Evolutionary conservation across 768 basidiomycete species (phyloP).

Genomic region (Suillus sp.): DNA sequence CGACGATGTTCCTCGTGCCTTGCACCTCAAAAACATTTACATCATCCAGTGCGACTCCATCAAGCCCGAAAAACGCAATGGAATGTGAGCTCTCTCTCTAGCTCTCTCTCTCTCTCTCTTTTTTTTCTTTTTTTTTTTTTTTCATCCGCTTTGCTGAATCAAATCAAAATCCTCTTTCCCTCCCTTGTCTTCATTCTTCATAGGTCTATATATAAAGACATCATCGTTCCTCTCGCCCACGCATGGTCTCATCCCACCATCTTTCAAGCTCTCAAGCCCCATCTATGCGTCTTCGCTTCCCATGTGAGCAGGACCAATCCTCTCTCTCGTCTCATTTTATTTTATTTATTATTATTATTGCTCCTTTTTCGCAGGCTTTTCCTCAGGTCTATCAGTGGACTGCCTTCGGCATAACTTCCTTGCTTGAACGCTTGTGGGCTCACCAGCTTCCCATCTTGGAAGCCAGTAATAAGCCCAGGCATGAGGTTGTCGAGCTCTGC

Average conservation of each 20-base stretch:
- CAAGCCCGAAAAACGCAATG: not conserved
- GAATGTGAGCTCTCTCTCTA: not conserved
- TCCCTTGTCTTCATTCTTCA: not conserved
- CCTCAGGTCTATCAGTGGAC: constrained; percentile 7
- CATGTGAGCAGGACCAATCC: no score
- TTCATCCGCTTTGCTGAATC: no score
- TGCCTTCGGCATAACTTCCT: not conserved
- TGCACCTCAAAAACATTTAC: not conserved
- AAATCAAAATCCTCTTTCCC: no score
- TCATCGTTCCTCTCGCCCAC: not conserved
- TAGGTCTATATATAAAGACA: not conserved
- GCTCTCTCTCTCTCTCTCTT: no score
- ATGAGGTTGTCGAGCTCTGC: not conserved
- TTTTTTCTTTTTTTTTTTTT: no score
- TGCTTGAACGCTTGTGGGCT: not conserved
- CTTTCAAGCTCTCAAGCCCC: not conserved
- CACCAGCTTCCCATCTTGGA: not conserved
- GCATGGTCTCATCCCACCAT: not conserved
- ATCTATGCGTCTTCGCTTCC: not conserved
- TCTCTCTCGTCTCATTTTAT: no score
- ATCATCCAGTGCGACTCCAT: not conserved
- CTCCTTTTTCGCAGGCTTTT: no score
- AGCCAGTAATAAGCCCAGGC: not conserved
- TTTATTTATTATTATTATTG: no score
- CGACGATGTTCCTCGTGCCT: not conserved